Evolutionary conservation across 2,329 filamentous ascomycete species (phyloP), one percentile per base, ranked within the genome.

Genomic region (Allantophomopsis lycopodina): DNA sequence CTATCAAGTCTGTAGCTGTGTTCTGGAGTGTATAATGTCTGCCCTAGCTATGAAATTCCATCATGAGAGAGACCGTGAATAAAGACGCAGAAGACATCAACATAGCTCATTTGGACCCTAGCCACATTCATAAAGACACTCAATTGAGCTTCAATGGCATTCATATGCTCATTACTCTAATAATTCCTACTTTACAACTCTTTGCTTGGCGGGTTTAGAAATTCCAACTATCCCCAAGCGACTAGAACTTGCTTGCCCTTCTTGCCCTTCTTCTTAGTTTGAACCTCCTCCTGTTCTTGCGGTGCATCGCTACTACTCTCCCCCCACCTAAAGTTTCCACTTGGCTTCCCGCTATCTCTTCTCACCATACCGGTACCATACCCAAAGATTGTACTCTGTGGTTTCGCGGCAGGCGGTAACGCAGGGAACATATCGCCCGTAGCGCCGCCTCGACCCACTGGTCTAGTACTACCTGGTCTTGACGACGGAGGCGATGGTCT

Each of bases 351-450:
- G 32, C 65, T 59, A 48, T 78, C 73, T 33, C 75, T 58, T 36
- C 71, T 62, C 13, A 79, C 73, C 23, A 64, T 50, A 4, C 41
- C 73, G 62, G 4, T 61, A 57, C 74, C 74, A 48, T 78, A 77
- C 2, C 73, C 73, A 40, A 77, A 76, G 35, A 79, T 74, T 0
- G 71, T 75, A 2, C 71, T 76, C 33, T 65, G 64, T 3, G 73
- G 71, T 51, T 79, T 95, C 0, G 83, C 71, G 1, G 86, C 87
- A 0, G 77, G 69, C 0, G 88, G 88, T 1, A 95, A 68, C 2
- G 86, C 79, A 0, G 88, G 89, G 60, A 95, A 95, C 0, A 78
- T 76, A 45, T 88, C 80, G 52, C 55, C 20, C 12, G 30, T 41
- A 21, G 35, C 42, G 15, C 37, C 36, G 35, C 35, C 13, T 39